Conservation (phyloP, 805 yeast species). For the Tetrapisispora fleetii region DNA sequence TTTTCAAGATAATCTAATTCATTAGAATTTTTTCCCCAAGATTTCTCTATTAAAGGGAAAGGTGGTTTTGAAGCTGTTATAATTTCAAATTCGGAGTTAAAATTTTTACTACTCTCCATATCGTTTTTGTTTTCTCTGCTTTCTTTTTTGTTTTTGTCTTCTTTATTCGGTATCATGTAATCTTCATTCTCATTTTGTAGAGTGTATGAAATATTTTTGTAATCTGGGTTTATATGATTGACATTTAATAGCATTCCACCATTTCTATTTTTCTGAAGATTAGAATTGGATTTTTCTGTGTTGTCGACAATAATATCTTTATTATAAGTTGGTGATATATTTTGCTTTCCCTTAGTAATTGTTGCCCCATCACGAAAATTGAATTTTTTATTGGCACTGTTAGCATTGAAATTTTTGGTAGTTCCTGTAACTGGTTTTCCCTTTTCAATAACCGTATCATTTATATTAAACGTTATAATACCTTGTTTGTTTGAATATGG, state of each 20-base stretch:
- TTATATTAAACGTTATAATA: not conserved
- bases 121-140: not conserved
- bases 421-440: not conserved
- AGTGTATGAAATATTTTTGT: not conserved
- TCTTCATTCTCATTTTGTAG: not conserved
- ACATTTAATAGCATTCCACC: not conserved
- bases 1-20: not conserved
- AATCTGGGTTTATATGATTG: not conserved
- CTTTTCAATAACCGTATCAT: not conserved
- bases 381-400: not conserved
- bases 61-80: slow-evolving; percentile 1
- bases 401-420: not conserved
- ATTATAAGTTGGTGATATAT: not conserved
- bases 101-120: not conserved
- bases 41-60: not conserved
- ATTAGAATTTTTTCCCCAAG: not conserved
- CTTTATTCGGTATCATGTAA: not conserved
- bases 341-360: not conserved
- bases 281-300: not conserved
- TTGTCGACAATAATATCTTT: not conserved
- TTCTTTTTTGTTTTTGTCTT: too few relatives aligned
- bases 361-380: not conserved
- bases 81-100: not conserved
- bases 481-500: not conserved
- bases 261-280: not conserved